phyloP scores from a whole-genome alignment of 352 stramenopile species.

The Pythium insidiosum region DNA sequence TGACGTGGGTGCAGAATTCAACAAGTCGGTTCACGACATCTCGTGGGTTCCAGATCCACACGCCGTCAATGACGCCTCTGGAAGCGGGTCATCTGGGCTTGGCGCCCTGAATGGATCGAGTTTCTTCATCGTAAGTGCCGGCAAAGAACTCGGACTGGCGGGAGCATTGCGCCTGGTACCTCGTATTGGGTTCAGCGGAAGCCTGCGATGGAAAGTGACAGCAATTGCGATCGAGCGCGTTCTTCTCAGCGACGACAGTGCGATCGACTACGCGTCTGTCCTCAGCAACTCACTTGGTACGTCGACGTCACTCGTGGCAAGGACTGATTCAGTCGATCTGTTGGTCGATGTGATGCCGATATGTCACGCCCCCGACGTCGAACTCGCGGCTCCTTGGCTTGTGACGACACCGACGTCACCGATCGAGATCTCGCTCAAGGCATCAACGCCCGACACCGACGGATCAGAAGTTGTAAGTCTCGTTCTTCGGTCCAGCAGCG shows the following conservation, averaged over 20 bases:
- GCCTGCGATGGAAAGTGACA: constrained; percentile 1
- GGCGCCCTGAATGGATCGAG: constrained; percentile 4
- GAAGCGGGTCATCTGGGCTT: too few relatives aligned
- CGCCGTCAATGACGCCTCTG: too few relatives aligned
- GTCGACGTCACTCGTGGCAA: neutral
- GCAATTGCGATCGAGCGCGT: constrained; percentile 7
- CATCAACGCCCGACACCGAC: constrained; percentile 7
- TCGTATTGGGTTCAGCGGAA: constrained; percentile 10
- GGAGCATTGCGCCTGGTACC: constrained; percentile 1
- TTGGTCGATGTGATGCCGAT: constrained; percentile 3
- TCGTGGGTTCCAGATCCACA: constrained; percentile 7
- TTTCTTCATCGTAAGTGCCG: neutral
- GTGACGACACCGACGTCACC: constrained; percentile 7
- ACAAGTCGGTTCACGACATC: constrained; percentile 12
- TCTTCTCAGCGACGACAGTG: neutral
- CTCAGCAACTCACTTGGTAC: neutral
- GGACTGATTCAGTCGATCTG: neutral
- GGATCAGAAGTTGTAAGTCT: constrained; percentile 8
- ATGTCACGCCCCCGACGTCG: constrained; percentile 1
- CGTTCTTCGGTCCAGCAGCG: neutral
- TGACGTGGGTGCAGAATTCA: constrained; percentile 4
- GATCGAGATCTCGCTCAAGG: neutral
- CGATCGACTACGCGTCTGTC: neutral
- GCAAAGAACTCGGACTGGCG: constrained; percentile 1
- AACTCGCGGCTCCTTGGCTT: neutral